These are phyloP conservation scores for Colletotrichum agaves DNA, from an alignment of 2,329 filamentous ascomycete species.

Conservation along the genomic window DNA sequence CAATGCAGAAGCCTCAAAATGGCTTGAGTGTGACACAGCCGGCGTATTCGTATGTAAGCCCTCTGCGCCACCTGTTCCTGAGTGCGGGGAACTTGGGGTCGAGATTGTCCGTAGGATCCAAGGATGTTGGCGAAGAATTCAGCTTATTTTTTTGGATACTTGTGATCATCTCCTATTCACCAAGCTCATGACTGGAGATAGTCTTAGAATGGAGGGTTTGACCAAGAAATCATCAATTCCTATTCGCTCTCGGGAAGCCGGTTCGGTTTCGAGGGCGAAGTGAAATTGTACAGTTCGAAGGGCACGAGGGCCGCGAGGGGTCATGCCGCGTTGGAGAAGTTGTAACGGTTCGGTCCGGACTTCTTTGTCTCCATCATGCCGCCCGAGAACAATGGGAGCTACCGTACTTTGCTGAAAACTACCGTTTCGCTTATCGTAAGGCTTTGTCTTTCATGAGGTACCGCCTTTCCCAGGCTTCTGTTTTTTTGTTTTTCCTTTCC, in stretches of 20 bases:
- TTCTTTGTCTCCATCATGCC: constrained; percentile 25
- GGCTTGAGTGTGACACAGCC: not conserved
- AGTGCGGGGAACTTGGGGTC: constrained; percentile 5
- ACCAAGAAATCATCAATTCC: not conserved
- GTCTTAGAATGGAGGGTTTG: no score
- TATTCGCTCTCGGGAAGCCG: not conserved
- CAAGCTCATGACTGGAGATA: no score
- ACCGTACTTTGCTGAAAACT: not conserved
- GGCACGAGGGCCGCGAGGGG: not conserved
- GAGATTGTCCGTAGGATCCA: not conserved
- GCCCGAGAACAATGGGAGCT: not conserved
- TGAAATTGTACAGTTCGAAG: not conserved
- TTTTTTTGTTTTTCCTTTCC: no score
- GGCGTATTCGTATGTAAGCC: not conserved
- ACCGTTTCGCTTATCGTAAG: not conserved
- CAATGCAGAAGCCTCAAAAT: not conserved
- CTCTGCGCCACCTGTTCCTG: not conserved
- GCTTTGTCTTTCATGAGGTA: not conserved
- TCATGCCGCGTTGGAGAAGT: not conserved
- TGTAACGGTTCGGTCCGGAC: not conserved
- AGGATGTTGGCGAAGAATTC: not conserved
- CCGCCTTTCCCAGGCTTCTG: no score
- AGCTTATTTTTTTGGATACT: not conserved
- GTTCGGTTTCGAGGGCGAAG: not conserved
- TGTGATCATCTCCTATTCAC: not conserved